A percentile compares a stretch with the other conserved stretches of the same genome.
These are phyloP conservation scores for Ophiocordyceps robertsii DNA, from an alignment of 2,329 filamentous ascomycete genomes.

Conservation along the genomic window DNA sequence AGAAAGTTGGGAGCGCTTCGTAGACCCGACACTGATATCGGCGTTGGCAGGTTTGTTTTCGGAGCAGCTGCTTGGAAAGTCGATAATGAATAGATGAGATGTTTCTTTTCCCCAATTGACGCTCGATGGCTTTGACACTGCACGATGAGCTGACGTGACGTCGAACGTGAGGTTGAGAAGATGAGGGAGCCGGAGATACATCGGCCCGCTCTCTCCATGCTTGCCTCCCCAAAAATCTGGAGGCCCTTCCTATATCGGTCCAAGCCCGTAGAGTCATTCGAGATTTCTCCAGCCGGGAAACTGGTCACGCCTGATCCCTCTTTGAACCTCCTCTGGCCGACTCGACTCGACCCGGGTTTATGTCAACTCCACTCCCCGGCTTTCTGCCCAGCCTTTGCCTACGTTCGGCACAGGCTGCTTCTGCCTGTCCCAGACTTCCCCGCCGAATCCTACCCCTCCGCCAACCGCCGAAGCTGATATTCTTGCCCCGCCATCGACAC, in stretches of 20 bases:
- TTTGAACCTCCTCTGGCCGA: not conserved
- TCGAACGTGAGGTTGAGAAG: too few relatives aligned
- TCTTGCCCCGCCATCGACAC: not conserved
- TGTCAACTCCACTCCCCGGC: not conserved
- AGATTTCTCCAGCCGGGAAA: too few relatives aligned
- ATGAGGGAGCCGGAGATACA: too few relatives aligned
- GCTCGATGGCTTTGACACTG: too few relatives aligned
- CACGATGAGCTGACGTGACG: too few relatives aligned
- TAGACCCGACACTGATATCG: not conserved
- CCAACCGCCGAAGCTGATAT: not conserved
- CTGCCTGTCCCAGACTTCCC: not conserved
- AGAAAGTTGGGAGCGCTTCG: not conserved
- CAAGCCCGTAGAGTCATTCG: too few relatives aligned
- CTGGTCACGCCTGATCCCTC: not conserved
- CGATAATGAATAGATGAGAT: too few relatives aligned
- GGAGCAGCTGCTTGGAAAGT: too few relatives aligned
- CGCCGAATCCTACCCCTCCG: not conserved
- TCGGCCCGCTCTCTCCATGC: too few relatives aligned
- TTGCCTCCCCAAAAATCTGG: too few relatives aligned
- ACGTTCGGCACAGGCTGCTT: constrained; percentile 1
- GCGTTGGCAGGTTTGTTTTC: not conserved
- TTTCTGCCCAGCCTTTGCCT: not conserved
- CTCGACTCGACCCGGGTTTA: not conserved
- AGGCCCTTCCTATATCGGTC: too few relatives aligned
- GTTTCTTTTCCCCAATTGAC: too few relatives aligned